phyloP scores from a whole-genome alignment of 495 filamentous ascomycete genomes.

The Oleoguttula mirabilis region DNA sequence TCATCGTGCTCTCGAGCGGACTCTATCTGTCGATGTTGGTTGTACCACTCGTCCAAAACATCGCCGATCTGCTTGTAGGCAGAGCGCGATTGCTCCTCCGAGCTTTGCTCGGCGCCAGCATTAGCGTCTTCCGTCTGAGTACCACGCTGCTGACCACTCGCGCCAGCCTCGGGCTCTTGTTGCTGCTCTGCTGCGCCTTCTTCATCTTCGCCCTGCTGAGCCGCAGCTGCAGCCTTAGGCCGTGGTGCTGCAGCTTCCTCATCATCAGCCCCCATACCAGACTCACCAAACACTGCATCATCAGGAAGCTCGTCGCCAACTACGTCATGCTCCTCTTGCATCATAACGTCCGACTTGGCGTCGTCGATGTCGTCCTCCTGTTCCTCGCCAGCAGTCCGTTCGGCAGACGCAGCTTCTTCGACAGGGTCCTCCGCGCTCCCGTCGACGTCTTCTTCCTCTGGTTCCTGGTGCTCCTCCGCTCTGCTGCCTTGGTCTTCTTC shows the following conservation, averaged over 20 bases:
- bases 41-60: slow-evolving; percentile 85
- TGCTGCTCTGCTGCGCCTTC: slow-evolving; percentile 6
- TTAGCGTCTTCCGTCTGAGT: background rate
- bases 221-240: background rate
- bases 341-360: slow-evolving; percentile 8
- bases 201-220: background rate
- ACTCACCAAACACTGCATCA: slow-evolving; percentile 6
- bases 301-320: slow-evolving; percentile 16
- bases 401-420: slow-evolving; percentile 34
- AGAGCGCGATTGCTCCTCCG: slow-evolving; percentile 27
- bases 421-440: slow-evolving; percentile 30
- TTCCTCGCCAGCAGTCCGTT: slow-evolving; percentile 20
- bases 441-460: slow-evolving; percentile 23
- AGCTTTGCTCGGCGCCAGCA: background rate
- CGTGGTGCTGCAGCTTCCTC: background rate
- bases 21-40: slow-evolving; percentile 65
- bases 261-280: slow-evolving; percentile 5
- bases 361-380: slow-evolving; percentile 3
- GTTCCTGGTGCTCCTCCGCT: background rate
- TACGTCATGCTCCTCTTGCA: slow-evolving; percentile 20
- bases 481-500: slow-evolving; percentile 3
- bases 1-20: slow-evolving; percentile 53
- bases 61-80: slow-evolving; percentile 90
- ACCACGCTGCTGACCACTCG: slow-evolving; percentile 4
- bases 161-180: slow-evolving; percentile 4